Conservation (phyloP, 768 basidiomycete genomes). For the Mrakia blollopis region DNA sequence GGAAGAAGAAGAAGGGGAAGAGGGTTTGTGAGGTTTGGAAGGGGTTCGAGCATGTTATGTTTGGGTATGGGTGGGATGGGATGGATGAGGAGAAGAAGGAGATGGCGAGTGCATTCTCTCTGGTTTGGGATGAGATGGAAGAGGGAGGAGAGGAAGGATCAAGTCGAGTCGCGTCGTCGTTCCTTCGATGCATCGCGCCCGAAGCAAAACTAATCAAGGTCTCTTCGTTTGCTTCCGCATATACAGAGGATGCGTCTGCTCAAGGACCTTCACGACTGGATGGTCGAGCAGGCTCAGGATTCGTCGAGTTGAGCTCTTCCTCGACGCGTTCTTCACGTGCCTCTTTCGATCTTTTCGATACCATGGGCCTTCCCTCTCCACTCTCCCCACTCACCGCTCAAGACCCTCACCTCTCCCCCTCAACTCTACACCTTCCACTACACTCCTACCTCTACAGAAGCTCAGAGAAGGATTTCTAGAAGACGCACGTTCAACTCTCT, state of each 20-base stretch:
- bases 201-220: neutral
- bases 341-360: neutral
- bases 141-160: too few relatives aligned
- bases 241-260: constrained; percentile 13
- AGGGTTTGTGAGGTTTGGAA: constrained; percentile 46
- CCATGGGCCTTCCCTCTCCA: neutral
- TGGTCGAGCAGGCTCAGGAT: constrained; percentile 18
- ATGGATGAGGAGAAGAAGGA: constrained; percentile 1
- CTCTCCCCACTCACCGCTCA: too few relatives aligned
- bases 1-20: constrained; percentile 39
- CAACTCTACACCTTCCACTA: neutral
- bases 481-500: neutral
- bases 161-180: neutral
- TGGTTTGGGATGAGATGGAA: too few relatives aligned
- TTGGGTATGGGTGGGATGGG: constrained; percentile 12
- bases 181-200: neutral
- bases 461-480: neutral
- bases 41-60: constrained; percentile 44
- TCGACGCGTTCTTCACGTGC: neutral
- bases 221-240: neutral
- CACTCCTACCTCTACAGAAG: neutral
- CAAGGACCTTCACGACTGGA: constrained; percentile 22
- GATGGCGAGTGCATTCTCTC: constrained; percentile 20
- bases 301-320: neutral
- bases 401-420: too few relatives aligned